Base-by-base conservation (phyloP, 768 basidiomycete species). In the Kwoniella europaea region DNA sequence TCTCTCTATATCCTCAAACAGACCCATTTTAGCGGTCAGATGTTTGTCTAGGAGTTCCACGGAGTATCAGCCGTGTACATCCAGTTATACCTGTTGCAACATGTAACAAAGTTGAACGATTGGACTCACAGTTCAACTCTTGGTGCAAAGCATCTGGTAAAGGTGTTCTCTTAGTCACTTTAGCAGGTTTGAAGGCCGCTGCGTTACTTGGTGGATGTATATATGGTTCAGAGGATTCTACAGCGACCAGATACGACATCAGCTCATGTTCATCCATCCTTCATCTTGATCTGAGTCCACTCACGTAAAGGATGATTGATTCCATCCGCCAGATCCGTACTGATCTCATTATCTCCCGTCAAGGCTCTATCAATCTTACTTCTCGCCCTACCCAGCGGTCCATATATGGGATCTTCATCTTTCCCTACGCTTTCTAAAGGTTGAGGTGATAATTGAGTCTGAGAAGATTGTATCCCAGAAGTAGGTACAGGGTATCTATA, bases 1-100 rank as follows among this genome's bases (percentile, higher is more conserved):
- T 57, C 94, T 88, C 76, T 96, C 93, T 71, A 98, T 92, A 76
- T 95, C 92, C 27, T 94, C 90, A 81, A 98, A 88, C 64, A 99
- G 84, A 10, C 95, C 95, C 91, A 97, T 85, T 46, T 79, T 79
- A 4, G 79, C 79, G 7, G 71, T 75, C n/a, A 72, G 67, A 24
- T 79, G 72, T 53, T 81, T 81, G 55, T 73, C 77, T 81, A 62
- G 3, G 27, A 50, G 4, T 18, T 7, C 12, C 44, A 46, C 44
- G 20, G 27, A 20, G 24, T 44, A 13, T 20, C 52, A 60, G 55
- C 9, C 22, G 55, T 57, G 7, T 6, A 35, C 35, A 6, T 35
- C 35, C 35, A 35, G 35, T 6, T 44, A 66, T 69, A 29, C 54
- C 12, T 43, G 20, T 6, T 35, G 35, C 35, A 35, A 35, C 7